phyloP scores from a whole-genome alignment of 371 early-diverging fungal species.

The Mortierella sp. region DNA sequence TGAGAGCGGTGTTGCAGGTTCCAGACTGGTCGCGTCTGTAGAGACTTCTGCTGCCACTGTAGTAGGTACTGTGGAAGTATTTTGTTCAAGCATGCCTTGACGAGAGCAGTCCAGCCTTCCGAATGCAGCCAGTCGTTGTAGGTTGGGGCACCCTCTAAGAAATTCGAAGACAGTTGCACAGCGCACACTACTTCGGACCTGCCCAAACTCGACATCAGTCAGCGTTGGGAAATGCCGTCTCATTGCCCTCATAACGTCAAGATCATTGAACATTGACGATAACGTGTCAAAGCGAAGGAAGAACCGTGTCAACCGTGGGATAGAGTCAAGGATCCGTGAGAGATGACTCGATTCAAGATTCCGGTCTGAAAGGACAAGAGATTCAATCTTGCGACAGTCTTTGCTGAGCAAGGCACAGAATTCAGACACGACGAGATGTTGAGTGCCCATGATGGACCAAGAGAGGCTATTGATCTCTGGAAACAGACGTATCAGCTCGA shows the following conservation, averaged over 20 bases:
- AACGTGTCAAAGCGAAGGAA: slow-evolving; percentile 2
- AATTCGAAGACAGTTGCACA: slow-evolving; percentile 8
- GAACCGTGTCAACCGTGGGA: not conserved
- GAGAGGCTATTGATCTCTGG: slow-evolving; percentile 1
- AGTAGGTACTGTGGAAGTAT: too few species aligned
- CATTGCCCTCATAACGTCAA: slow-evolving; percentile 10
- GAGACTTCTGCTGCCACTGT: not conserved
- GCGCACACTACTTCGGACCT: not conserved
- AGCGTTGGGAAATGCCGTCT: slow-evolving; percentile 7
- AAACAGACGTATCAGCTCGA: slow-evolving; percentile 2
- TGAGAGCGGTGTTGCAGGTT: not conserved
- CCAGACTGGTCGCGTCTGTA: not conserved
- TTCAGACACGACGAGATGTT: not conserved
- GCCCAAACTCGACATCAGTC: slow-evolving; percentile 18
- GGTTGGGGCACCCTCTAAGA: slow-evolving; percentile 5
- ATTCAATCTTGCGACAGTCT: slow-evolving; percentile 6
- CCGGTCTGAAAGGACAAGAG: slow-evolving; percentile 10
- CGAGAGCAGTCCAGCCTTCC: slow-evolving; percentile 15
- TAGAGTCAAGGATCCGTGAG: slow-evolving; percentile 5
- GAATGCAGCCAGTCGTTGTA: slow-evolving; percentile 13
- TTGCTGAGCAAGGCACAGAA: not conserved
- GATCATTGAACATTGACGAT: slow-evolving; percentile 13
- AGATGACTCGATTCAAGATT: slow-evolving; percentile 1
- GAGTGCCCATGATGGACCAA: slow-evolving; percentile 8
- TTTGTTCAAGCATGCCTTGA: not conserved